Conservation (phyloP, 129 eudicot species). For the Heracleum sosnowskyi region DNA sequence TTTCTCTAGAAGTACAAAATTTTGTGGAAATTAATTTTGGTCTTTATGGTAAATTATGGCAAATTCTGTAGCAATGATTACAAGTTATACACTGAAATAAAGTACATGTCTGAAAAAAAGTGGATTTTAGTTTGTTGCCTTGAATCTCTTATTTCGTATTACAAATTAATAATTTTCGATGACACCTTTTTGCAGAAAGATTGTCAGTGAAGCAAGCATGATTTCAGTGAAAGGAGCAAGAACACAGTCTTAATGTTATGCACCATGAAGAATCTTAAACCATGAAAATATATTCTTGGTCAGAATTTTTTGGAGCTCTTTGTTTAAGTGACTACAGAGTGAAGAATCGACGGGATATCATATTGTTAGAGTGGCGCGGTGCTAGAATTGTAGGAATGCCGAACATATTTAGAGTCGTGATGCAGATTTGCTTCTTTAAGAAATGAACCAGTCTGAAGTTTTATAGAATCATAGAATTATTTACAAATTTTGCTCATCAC, state of each 20-base stretch:
- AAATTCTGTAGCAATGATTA: neutral
- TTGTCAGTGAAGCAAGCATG: slow-evolving; percentile 31
- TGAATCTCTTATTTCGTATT: neutral
- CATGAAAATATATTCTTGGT: neutral
- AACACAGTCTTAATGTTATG: neutral
- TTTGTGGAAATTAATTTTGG: neutral
- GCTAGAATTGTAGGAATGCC: neutral
- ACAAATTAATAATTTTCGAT: neutral
- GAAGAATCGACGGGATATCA: neutral
- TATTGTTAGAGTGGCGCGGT: neutral
- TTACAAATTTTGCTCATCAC: slow-evolving; percentile 53
- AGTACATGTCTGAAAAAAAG: neutral
- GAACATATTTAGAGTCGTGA: slow-evolving; percentile 61
- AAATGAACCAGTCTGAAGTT: slow-evolving; percentile 19
- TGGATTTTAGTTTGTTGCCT: neutral
- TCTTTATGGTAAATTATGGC: neutral
- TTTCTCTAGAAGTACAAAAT: neutral
- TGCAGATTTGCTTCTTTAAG: slow-evolving; percentile 70
- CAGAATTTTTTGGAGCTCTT: neutral
- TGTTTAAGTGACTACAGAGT: neutral
- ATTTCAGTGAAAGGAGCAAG: slow-evolving; percentile 4
- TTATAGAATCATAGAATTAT: neutral
- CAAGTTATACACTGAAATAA: neutral
- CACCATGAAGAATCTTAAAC: neutral
- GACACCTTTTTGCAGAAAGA: slow-evolving; percentile 26